These are phyloP conservation scores for Cordyceps cicadae DNA, from an alignment of 2,329 filamentous ascomycete genomes.

Conservation along the genomic window DNA sequence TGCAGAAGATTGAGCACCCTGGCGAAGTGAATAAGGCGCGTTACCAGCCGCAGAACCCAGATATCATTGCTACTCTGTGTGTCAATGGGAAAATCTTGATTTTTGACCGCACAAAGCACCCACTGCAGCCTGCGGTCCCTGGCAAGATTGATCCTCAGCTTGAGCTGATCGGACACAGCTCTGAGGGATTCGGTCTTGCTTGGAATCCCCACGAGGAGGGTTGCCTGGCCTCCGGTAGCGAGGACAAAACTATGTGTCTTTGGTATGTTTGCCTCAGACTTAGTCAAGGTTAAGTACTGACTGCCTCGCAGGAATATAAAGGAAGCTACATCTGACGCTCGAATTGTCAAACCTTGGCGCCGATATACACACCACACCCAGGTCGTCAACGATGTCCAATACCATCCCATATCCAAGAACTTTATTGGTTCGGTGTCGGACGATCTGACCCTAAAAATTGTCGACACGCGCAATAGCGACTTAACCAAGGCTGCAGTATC, in stretches of 20 bases:
- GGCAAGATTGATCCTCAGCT: slow-evolving; percentile 73
- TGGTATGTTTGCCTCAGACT: slow-evolving; percentile 52
- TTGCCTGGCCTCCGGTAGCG: slow-evolving; percentile 78
- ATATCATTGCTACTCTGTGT: slow-evolving; percentile 90
- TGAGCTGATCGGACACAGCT: slow-evolving; percentile 73
- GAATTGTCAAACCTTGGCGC: slow-evolving; percentile 59
- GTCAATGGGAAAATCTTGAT: slow-evolving; percentile 82
- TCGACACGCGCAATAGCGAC: slow-evolving; percentile 68
- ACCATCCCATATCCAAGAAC: slow-evolving; percentile 76
- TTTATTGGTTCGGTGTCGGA: slow-evolving; percentile 93
- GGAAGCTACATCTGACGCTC: slow-evolving; percentile 61
- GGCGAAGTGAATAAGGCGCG: slow-evolving; percentile 97
- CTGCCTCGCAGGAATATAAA: slow-evolving; percentile 60
- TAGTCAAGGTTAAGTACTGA: slow-evolving; percentile 13
- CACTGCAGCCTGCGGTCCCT: slow-evolving; percentile 54
- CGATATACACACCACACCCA: slow-evolving; percentile 82
- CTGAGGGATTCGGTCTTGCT: slow-evolving; percentile 84
- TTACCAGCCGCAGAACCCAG: slow-evolving; percentile 94
- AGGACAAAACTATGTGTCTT: slow-evolving; percentile 83
- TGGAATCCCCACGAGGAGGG: slow-evolving; percentile 85
- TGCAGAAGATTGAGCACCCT: slow-evolving; percentile 93
- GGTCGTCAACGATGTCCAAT: slow-evolving; percentile 94
- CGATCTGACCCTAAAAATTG: slow-evolving; percentile 84
- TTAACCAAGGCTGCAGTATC: slow-evolving; percentile 60
- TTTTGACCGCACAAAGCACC: slow-evolving; percentile 94